A percentile compares a stretch with the other conserved stretches of the same genome.
phyloP scores from a whole-genome alignment of 345 rosid genomes.

The Brassica napus region DNA sequence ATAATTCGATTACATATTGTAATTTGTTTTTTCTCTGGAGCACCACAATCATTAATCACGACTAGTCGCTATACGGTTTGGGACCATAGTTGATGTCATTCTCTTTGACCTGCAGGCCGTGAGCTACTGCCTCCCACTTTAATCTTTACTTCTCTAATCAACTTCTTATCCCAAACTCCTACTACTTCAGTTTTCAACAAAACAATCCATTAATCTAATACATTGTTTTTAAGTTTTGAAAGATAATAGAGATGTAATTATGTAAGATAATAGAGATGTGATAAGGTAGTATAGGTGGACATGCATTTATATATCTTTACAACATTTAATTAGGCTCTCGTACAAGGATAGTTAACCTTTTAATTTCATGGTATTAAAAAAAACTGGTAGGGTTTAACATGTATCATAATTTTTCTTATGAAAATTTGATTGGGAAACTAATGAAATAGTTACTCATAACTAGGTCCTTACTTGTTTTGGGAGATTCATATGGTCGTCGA shows the following conservation, averaged over 20 bases:
- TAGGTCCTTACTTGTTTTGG: background rate
- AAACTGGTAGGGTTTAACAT: too few relatives aligned
- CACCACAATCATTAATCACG: background rate
- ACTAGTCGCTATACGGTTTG: background rate
- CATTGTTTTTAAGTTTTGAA: too few relatives aligned
- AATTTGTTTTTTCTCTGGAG: background rate
- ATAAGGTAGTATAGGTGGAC: background rate
- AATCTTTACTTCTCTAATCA: background rate
- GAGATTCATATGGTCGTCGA: background rate
- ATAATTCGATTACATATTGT: background rate
- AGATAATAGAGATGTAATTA: too few relatives aligned
- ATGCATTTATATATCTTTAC: background rate
- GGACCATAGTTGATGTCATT: background rate
- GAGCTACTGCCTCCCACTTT: background rate
- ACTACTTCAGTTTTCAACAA: background rate
- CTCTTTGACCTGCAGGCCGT: background rate
- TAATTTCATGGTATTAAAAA: too few relatives aligned
- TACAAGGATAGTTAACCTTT: too few relatives aligned
- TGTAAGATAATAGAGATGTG: too few relatives aligned
- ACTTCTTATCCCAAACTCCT: background rate
- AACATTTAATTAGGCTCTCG: background rate
- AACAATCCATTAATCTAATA: background rate
- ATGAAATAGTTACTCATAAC: background rate
- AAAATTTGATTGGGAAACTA: too few relatives aligned
- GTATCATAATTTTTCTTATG: too few relatives aligned